A percentile compares a stretch with the other conserved stretches of the same genome.
Evolutionary conservation across 2,329 filamentous ascomycete species (phyloP).

Genomic region (Epichloe hybrida): DNA sequence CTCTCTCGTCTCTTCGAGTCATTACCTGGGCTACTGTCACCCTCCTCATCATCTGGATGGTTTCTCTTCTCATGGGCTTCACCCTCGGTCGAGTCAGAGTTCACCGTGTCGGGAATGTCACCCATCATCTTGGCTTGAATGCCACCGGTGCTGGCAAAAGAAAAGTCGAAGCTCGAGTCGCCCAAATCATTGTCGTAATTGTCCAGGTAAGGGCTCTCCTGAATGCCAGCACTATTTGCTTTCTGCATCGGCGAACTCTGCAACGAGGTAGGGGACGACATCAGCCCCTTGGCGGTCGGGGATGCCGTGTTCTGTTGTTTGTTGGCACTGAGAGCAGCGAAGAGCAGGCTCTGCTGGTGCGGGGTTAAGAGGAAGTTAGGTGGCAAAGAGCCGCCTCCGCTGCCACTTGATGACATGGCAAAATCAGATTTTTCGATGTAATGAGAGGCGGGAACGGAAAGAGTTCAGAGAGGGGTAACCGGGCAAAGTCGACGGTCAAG

Average conservation of each 20-base stretch:
- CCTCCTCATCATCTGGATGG: conserved; percentile 56
- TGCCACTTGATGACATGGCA: conserved; percentile 37
- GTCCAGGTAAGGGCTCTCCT: conserved; percentile 73
- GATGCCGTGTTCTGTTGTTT: conserved; percentile 24
- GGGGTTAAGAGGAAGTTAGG: conserved; percentile 56
- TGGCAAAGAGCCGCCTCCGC: conserved; percentile 26
- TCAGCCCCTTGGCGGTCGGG: conserved; percentile 23
- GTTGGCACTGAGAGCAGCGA: conserved; percentile 65
- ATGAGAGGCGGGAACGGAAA: background rate
- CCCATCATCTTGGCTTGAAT: conserved; percentile 60
- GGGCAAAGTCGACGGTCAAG: background rate
- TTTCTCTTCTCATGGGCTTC: conserved; percentile 54
- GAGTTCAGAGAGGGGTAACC: background rate
- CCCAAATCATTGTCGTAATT: conserved; percentile 65
- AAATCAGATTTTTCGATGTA: background rate
- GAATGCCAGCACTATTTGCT: conserved; percentile 31
- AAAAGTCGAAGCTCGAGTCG: conserved; percentile 63
- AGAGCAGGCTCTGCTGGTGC: conserved; percentile 63
- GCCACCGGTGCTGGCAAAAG: conserved; percentile 22
- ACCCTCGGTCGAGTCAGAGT: conserved; percentile 45
- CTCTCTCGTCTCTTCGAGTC: conserved; percentile 63
- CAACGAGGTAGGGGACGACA: conserved; percentile 35
- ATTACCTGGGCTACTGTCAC: conserved; percentile 35
- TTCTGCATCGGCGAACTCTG: conserved; percentile 33
- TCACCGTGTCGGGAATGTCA: conserved; percentile 44